Base-by-base conservation (phyloP, 257 asterid species). In the Coffea eugenioides region DNA sequence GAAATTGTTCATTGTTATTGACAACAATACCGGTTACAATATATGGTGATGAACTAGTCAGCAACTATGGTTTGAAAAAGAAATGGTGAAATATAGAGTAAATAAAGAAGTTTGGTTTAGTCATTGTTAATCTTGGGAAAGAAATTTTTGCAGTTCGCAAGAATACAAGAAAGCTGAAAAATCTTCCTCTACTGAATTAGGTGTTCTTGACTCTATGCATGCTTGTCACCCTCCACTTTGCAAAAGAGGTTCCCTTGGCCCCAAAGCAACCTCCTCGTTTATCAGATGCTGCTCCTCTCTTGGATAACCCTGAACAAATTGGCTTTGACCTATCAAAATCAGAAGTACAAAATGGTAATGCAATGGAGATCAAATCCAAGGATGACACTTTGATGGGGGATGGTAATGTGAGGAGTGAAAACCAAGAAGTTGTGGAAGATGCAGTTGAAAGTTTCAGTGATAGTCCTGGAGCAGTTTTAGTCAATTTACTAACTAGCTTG, bases 401-500 rank as follows among this genome's bases (percentile, higher is more conserved):
- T 75, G 78, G 84, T 83, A 83, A 79, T 81, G 84, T 70, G 61
- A 86, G 74, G 75, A 83, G 46, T 71, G 88, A 85, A 57, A 90
- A 85, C 67, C 87, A 82, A 82, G 88, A 84, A 11, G 80, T 69
- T 82, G 89, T 80, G 75, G 89, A 90, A 73, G 89, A 82, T 73
- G 82, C 74, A 18, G 82, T 64, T 68, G 94, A 92, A 72, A 82
- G 69, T 79, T 90, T 90, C 75, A 82, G 48, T 21, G 97, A 96
- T 84, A 92, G 95, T 81, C 99, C 99, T 80, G 98, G 97, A 69
- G 98, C 99, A 43, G 99, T 96, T 87, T 83, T 96, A 86, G 98
- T 96, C 77, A 92, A 96, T 84, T 84, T 96, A 84, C 84, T 96
- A 81, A 96, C 99, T 78, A 94, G 97, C 86, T 90, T 96, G 84